A percentile compares a stretch with the other conserved stretches of the same genome.
phyloP scores from a whole-genome alignment of 805 yeast genomes.

The Metschnikowia reukaufii region DNA sequence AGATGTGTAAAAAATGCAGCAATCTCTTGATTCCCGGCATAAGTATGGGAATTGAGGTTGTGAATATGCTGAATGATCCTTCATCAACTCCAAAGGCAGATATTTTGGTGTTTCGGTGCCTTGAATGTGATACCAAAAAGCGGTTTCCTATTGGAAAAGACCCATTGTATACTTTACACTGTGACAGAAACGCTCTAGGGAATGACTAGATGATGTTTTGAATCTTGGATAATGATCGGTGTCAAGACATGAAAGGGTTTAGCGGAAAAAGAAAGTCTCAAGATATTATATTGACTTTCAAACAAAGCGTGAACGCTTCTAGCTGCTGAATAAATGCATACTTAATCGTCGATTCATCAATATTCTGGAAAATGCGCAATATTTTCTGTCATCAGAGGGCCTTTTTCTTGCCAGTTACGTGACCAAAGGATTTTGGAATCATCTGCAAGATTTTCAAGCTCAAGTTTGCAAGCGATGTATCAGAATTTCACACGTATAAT shows the following conservation, averaged over 20 bases:
- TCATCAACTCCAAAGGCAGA: slow-evolving; percentile 37
- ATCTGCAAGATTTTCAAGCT: slow-evolving; percentile 54
- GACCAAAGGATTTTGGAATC: slow-evolving; percentile 50
- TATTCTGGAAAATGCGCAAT: slow-evolving; percentile 67
- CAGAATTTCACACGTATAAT: slow-evolving; percentile 64
- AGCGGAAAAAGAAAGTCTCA: too few relatives aligned
- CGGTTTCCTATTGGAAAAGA: slow-evolving; percentile 64
- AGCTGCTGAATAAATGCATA: slow-evolving; percentile 69
- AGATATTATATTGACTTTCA: slow-evolving; percentile 56
- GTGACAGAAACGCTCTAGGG: slow-evolving; percentile 31
- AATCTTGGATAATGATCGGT: too few relatives aligned
- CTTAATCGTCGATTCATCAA: slow-evolving; percentile 78
- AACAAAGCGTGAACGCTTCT: slow-evolving; percentile 33
- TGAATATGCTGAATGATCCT: slow-evolving; percentile 39
- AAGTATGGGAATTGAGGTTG: slow-evolving; percentile 38
- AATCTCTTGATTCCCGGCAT: slow-evolving; percentile 51
- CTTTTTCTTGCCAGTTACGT: slow-evolving; percentile 30
- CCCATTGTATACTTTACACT: slow-evolving; percentile 47
- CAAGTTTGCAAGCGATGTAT: slow-evolving; percentile 48
- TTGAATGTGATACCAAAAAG: slow-evolving; percentile 50
- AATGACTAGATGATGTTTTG: background rate
- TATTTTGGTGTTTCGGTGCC: slow-evolving; percentile 49
- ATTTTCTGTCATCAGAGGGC: slow-evolving; percentile 52
- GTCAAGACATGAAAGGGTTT: too few relatives aligned
- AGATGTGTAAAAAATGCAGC: slow-evolving; percentile 67